Evolutionary conservation across 1,139 yeast species (phyloP).

Genomic region (Lodderomyces orthopsilosis): DNA sequence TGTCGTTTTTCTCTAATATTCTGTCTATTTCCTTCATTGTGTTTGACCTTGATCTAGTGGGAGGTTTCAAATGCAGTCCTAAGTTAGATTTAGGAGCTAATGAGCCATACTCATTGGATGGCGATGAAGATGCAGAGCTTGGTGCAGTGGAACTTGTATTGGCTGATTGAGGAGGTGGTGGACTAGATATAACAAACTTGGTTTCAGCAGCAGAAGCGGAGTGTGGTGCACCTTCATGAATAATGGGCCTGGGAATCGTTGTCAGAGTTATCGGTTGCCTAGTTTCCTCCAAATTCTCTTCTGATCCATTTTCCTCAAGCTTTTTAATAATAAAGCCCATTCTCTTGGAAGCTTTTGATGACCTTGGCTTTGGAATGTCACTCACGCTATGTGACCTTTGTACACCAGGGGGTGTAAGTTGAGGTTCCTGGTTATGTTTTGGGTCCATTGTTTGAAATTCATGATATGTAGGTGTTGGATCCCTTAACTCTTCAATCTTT

Average conservation of each 20-base stretch:
- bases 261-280: neutral
- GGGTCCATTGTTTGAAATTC: slow-evolving; percentile 2
- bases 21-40: slow-evolving; percentile 40
- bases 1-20: slow-evolving; percentile 40
- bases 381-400: slow-evolving; percentile 49
- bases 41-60: slow-evolving; percentile 33
- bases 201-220: slow-evolving; percentile 27
- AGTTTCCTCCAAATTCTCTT: slow-evolving; percentile 5
- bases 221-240: slow-evolving; percentile 4
- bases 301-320: slow-evolving; percentile 22
- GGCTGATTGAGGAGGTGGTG: slow-evolving; percentile 15
- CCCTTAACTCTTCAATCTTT: slow-evolving; percentile 19
- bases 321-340: slow-evolving; percentile 66
- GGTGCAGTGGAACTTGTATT: slow-evolving; percentile 11
- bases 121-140: slow-evolving; percentile 13
- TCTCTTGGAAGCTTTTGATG: slow-evolving; percentile 57
- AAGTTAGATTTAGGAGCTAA: slow-evolving; percentile 13
- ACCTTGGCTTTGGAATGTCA: slow-evolving; percentile 35
- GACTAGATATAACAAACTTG: slow-evolving; percentile 20
- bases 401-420: slow-evolving; percentile 20
- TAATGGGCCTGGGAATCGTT: neutral
- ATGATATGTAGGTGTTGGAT: slow-evolving; percentile 2
- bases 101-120: slow-evolving; percentile 9
- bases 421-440: neutral
- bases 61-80: slow-evolving; percentile 11